Conservation (phyloP, 768 basidiomycete genomes). For the Termitomyces titanicus region DNA sequence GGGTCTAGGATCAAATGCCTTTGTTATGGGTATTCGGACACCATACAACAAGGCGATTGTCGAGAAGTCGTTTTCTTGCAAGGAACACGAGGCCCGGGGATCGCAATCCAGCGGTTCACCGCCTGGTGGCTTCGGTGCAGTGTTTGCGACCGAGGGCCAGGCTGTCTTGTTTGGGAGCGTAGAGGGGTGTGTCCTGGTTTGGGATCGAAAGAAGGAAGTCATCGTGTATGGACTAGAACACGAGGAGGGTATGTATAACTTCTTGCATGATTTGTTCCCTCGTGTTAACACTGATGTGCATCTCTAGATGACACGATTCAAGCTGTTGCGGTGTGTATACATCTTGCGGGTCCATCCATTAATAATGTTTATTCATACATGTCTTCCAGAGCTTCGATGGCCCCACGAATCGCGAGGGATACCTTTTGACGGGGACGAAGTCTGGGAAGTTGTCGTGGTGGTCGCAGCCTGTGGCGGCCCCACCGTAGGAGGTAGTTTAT, state of each 20-base stretch:
- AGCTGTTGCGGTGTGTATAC: slow-evolving; percentile 37
- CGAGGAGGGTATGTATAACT: slow-evolving; percentile 40
- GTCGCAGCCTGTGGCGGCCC: slow-evolving; percentile 39
- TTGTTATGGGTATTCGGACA: slow-evolving; percentile 47
- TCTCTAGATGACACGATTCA: slow-evolving; percentile 36
- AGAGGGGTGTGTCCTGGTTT: slow-evolving; percentile 54
- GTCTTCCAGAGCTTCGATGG: slow-evolving; percentile 44
- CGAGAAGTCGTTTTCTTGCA: slow-evolving; percentile 47
- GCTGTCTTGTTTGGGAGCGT: slow-evolving; percentile 54
- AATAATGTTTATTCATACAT: neutral
- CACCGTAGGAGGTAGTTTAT: slow-evolving; percentile 10
- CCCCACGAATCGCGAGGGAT: slow-evolving; percentile 31
- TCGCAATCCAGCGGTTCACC: slow-evolving; percentile 4
- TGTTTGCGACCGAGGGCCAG: slow-evolving; percentile 51
- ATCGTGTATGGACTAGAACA: slow-evolving; percentile 61
- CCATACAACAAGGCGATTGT: slow-evolving; percentile 49
- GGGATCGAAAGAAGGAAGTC: slow-evolving; percentile 53
- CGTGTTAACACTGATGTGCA: slow-evolving; percentile 13
- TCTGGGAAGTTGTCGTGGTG: slow-evolving; percentile 57
- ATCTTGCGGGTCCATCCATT: neutral
- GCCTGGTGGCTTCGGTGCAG: slow-evolving; percentile 38
- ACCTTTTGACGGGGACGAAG: slow-evolving; percentile 56
- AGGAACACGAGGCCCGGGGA: slow-evolving; percentile 31
- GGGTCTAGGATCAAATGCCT: slow-evolving; percentile 45
- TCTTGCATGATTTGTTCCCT: slow-evolving; percentile 7